Percentiles rank a stretch among this genome's conserved stretches.
phyloP scores from a whole-genome alignment of 108 stramenopile species.

The Discostella pseudostelligera region DNA sequence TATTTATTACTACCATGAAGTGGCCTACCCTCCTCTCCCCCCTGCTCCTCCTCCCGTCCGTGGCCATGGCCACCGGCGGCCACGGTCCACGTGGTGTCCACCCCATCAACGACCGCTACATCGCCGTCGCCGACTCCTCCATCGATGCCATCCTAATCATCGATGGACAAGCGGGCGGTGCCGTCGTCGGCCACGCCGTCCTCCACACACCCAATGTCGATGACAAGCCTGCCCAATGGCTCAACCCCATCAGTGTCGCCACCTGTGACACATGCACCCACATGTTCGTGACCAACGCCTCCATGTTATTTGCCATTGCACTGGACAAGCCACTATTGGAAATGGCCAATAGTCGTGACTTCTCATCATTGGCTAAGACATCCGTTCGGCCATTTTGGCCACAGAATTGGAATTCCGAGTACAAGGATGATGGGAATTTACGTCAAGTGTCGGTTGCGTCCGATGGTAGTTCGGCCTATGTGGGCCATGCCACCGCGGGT shows the following conservation, averaged over 20 bases:
- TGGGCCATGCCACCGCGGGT: slow-evolving; percentile 27
- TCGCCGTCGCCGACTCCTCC: slow-evolving; percentile 42
- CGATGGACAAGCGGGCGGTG: slow-evolving; percentile 35
- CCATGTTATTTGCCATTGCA: slow-evolving; percentile 22
- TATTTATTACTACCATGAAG: not conserved
- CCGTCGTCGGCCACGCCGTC: slow-evolving; percentile 41
- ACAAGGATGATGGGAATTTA: slow-evolving; percentile 27
- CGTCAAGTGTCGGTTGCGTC: slow-evolving; percentile 21
- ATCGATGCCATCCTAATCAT: slow-evolving; percentile 45
- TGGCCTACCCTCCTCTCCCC: slow-evolving; percentile 14
- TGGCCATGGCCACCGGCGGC: slow-evolving; percentile 11
- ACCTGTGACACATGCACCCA: slow-evolving; percentile 36
- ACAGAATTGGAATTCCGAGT: slow-evolving; percentile 11
- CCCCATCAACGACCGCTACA: slow-evolving; percentile 38
- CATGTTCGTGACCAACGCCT: slow-evolving; percentile 22
- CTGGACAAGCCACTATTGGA: slow-evolving; percentile 24
- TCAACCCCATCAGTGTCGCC: slow-evolving; percentile 31
- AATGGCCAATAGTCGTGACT: slow-evolving; percentile 40
- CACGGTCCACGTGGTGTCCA: slow-evolving; percentile 39
- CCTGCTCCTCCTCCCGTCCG: slow-evolving; percentile 18
- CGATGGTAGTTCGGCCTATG: slow-evolving; percentile 40
- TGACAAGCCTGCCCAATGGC: slow-evolving; percentile 10
- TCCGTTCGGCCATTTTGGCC: slow-evolving; percentile 25
- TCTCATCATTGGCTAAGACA: slow-evolving; percentile 25
- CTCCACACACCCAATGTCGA: slow-evolving; percentile 26